Percentiles rank a stretch among this genome's conserved stretches.
These are phyloP conservation scores for Penicillium parvum DNA, from an alignment of 495 filamentous ascomycete species.

Conservation along the genomic window DNA sequence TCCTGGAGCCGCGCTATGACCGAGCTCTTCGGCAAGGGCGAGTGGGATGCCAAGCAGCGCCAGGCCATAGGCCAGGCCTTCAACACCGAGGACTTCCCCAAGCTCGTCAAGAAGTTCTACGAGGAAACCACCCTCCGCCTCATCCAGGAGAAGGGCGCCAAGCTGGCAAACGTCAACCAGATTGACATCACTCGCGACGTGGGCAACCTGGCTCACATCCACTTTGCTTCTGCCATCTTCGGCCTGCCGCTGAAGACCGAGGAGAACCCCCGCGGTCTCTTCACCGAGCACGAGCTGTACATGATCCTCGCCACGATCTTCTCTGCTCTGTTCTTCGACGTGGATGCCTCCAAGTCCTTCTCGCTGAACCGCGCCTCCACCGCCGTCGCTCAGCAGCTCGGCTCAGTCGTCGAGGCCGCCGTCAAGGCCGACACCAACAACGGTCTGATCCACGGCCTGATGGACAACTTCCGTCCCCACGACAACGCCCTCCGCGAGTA, in stretches of 20 bases:
- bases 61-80: constrained; percentile 42
- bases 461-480: constrained; percentile 52
- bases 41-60: constrained; percentile 44
- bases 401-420: constrained; percentile 54
- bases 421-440: constrained; percentile 61
- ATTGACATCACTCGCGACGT: constrained; percentile 77
- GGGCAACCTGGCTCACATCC: constrained; percentile 66
- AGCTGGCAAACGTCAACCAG: constrained; percentile 53
- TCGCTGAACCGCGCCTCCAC: constrained; percentile 57
- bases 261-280: constrained; percentile 62
- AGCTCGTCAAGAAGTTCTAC: constrained; percentile 52
- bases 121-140: constrained; percentile 59
- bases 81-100: constrained; percentile 45
- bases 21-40: constrained; percentile 51
- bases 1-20: constrained; percentile 56
- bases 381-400: constrained; percentile 58
- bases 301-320: constrained; percentile 68
- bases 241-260: constrained; percentile 69
- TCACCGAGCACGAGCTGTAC: constrained; percentile 77
- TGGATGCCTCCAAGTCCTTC: constrained; percentile 50
- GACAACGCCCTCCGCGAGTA: constrained; percentile 56
- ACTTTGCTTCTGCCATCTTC: constrained; percentile 70
- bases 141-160: constrained; percentile 60
- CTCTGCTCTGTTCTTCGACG: constrained; percentile 51
- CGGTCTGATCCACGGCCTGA: constrained; percentile 51